phyloP scores from a whole-genome alignment of 148 eudicot species.

The Arctostaphylos glauca region DNA sequence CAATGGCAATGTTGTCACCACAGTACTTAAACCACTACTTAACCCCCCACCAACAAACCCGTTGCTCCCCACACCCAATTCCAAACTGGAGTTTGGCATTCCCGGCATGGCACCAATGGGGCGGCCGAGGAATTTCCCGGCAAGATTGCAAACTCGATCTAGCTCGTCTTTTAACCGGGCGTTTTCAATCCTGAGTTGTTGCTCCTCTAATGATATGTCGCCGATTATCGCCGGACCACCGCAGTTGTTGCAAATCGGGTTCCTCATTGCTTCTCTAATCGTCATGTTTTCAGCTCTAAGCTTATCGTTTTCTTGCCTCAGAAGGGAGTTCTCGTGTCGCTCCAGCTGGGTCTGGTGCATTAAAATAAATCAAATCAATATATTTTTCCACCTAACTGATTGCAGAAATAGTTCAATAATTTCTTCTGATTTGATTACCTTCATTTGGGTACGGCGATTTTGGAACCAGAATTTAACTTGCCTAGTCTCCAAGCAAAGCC shows the following conservation, averaged over 20 bases:
- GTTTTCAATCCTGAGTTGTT: constrained; percentile 86
- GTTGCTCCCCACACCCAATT: constrained; percentile 71
- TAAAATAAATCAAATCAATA: constrained; percentile 8
- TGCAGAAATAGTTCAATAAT: neutral
- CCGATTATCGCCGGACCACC: constrained; percentile 93
- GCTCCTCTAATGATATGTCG: constrained; percentile 83
- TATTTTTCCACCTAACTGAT: neutral
- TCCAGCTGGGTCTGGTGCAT: constrained; percentile 83
- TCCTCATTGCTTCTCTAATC: constrained; percentile 86
- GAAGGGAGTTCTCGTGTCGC: constrained; percentile 83
- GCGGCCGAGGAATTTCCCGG: constrained; percentile 81
- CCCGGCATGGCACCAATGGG: constrained; percentile 48
- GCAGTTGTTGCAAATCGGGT: constrained; percentile 84
- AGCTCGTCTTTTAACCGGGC: constrained; percentile 73
- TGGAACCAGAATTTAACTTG: constrained; percentile 99
- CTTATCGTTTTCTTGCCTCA: constrained; percentile 91
- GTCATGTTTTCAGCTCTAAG: constrained; percentile 86
- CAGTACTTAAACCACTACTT: constrained; percentile 30
- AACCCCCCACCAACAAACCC: constrained; percentile 36
- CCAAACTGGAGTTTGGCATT: constrained; percentile 74
- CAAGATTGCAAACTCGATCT: constrained; percentile 69
- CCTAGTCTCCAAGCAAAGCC: constrained; percentile 78
- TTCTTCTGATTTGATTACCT: constrained; percentile 37
- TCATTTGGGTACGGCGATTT: constrained; percentile 95
- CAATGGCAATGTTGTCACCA: constrained; percentile 39